phyloP scores from a whole-genome alignment of 2,329 filamentous ascomycete species.

The Epicoccum nigrum region DNA sequence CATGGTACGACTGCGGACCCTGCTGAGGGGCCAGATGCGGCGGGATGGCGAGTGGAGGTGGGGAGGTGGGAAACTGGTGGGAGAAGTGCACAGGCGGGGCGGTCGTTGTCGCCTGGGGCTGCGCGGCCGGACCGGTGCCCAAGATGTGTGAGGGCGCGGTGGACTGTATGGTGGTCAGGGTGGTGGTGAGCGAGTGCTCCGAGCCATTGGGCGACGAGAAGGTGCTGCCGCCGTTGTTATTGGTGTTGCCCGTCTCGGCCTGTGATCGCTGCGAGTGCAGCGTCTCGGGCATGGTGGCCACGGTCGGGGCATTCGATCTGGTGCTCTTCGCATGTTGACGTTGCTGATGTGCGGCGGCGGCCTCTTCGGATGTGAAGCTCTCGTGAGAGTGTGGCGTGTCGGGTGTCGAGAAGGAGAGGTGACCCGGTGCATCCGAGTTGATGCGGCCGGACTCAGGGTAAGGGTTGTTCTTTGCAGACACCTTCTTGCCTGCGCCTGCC shows the following conservation, averaged over 20 bases:
- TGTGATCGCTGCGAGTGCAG: constrained; percentile 80
- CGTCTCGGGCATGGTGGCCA: constrained; percentile 82
- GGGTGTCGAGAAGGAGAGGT: constrained; percentile 60
- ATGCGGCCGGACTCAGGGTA: constrained; percentile 79
- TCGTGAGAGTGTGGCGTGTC: constrained; percentile 43
- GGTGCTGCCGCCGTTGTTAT: constrained; percentile 69
- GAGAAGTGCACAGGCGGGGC: constrained; percentile 59
- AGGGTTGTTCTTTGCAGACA: constrained; percentile 80
- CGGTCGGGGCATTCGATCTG: constrained; percentile 77
- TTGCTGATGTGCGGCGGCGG: constrained; percentile 48
- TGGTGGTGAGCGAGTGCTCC: constrained; percentile 79
- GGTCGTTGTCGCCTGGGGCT: constrained; percentile 41
- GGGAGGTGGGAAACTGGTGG: constrained; percentile 62
- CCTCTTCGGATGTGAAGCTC: constrained; percentile 67
- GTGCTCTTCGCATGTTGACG: constrained; percentile 67
- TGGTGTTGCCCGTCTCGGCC: constrained; percentile 74
- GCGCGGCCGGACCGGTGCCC: constrained; percentile 48
- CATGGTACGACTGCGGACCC: constrained; percentile 74
- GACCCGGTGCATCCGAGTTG: constrained; percentile 52
- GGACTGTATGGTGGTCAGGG: constrained; percentile 84
- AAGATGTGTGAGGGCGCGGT: constrained; percentile 58
- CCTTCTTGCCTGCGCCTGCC: constrained; percentile 60
- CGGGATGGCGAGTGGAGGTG: constrained; percentile 72
- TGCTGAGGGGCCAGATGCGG: constrained; percentile 66
- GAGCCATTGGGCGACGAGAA: constrained; percentile 85